phyloP scores from a whole-genome alignment of 2,329 filamentous ascomycete species.

The Ophiocordyceps camponoti-rufipedis region DNA sequence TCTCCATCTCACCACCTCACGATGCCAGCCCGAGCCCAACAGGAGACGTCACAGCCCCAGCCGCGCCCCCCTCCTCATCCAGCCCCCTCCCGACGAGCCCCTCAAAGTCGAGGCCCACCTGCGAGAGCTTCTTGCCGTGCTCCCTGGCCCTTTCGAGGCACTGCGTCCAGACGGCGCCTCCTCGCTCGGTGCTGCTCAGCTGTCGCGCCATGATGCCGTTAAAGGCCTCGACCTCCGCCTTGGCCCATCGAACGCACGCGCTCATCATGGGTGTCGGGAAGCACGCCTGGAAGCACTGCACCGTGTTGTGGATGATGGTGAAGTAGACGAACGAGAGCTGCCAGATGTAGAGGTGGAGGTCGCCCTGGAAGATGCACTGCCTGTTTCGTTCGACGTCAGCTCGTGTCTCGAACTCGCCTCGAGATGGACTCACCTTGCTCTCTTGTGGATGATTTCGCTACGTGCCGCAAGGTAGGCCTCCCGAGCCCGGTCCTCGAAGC shows the following conservation, averaged over 20 bases:
- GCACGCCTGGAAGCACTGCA: slow-evolving; percentile 71
- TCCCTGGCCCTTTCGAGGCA: slow-evolving; percentile 69
- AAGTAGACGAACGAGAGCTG: slow-evolving; percentile 94
- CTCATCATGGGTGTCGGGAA: slow-evolving; percentile 81
- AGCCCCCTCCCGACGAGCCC: slow-evolving; percentile 54
- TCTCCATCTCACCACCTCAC: not conserved
- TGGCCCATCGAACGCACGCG: slow-evolving; percentile 96
- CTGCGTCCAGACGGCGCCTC: slow-evolving; percentile 59
- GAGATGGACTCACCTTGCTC: slow-evolving; percentile 46
- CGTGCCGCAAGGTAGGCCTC: slow-evolving; percentile 74
- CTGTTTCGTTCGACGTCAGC: slow-evolving; percentile 21
- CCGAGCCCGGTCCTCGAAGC: slow-evolving; percentile 76
- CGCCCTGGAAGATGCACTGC: slow-evolving; percentile 88
- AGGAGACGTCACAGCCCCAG: slow-evolving; percentile 2
- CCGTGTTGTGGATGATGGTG: slow-evolving; percentile 81
- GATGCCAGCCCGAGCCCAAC: slow-evolving; percentile 12
- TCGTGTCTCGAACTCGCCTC: not conserved
- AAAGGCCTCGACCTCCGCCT: slow-evolving; percentile 81
- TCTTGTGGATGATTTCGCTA: slow-evolving; percentile 58
- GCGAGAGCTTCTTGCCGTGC: slow-evolving; percentile 61
- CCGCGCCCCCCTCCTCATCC: slow-evolving; percentile 9
- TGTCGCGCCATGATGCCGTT: slow-evolving; percentile 69
- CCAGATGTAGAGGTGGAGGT: slow-evolving; percentile 84
- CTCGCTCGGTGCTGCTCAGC: slow-evolving; percentile 66
- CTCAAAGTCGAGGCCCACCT: slow-evolving; percentile 80